Percentiles rank a stretch among this genome's conserved stretches.
Conservation (phyloP, 2,329 filamentous ascomycete genomes). For the Neofusicoccum sp. region DNA sequence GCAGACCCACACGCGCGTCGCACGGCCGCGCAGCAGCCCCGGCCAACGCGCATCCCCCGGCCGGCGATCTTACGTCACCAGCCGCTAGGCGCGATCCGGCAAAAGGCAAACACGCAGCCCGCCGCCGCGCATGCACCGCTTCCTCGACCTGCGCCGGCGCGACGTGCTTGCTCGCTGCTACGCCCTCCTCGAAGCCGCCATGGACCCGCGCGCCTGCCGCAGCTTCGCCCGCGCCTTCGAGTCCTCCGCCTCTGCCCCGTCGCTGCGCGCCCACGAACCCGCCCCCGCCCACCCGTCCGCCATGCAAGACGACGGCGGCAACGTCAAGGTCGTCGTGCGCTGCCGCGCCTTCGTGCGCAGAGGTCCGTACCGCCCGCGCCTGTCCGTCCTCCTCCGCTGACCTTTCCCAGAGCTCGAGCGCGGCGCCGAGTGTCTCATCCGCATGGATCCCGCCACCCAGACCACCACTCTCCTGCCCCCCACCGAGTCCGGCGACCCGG, state of each 20-base stretch:
- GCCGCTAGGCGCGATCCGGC: slow-evolving; percentile 6
- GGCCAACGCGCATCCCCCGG: slow-evolving; percentile 11
- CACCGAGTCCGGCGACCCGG: slow-evolving; percentile 45
- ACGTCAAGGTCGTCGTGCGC: slow-evolving; percentile 53
- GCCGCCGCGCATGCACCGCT: slow-evolving; percentile 8
- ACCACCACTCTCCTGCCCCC: slow-evolving; percentile 78
- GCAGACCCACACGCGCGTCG: slow-evolving; percentile 2
- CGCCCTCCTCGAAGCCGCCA: slow-evolving; percentile 26
- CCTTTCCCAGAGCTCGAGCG: slow-evolving; percentile 68
- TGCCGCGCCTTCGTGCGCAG: slow-evolving; percentile 48
- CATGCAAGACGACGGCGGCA: slow-evolving; percentile 43
- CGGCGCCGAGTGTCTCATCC: slow-evolving; percentile 78
- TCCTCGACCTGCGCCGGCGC: slow-evolving; percentile 12
- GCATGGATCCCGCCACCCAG: slow-evolving; percentile 87
- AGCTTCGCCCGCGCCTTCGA: slow-evolving; percentile 25
- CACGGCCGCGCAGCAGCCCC: slow-evolving; percentile 6
- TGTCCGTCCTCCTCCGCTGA: slow-evolving; percentile 24
- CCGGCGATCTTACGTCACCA: slow-evolving; percentile 10
- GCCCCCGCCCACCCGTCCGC: slow-evolving; percentile 32
- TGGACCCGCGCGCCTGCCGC: slow-evolving; percentile 32
- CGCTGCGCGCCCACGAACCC: slow-evolving; percentile 42
- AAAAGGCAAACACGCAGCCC: slow-evolving; percentile 17
- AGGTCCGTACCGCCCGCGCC: slow-evolving; percentile 32
- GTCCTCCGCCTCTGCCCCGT: slow-evolving; percentile 43
- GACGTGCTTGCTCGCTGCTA: slow-evolving; percentile 21